Conservation (phyloP, 2,329 filamentous ascomycete genomes). For the Akanthomyces muscarius region DNA sequence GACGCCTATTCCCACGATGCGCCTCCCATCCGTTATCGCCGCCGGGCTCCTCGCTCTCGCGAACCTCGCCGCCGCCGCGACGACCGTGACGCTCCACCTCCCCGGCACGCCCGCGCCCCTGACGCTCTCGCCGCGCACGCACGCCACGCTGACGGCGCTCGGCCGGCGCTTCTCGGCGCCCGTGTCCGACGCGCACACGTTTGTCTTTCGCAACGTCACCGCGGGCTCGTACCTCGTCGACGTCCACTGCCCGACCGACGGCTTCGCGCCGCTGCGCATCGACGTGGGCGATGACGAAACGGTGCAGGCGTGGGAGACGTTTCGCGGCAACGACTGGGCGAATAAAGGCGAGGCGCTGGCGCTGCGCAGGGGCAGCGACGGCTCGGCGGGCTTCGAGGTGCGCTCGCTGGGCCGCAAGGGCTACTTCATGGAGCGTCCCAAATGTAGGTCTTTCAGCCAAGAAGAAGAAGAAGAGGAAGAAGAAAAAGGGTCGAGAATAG, state of each 20-base stretch:
- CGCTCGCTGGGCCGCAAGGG: conserved; percentile 60
- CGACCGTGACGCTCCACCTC: conserved; percentile 41
- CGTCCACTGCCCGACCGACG: conserved; percentile 68
- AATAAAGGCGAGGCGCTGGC: conserved; percentile 68
- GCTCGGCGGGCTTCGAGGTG: conserved; percentile 52
- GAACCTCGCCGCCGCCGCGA: conserved; percentile 28
- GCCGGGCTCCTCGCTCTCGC: conserved; percentile 35
- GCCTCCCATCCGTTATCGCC: conserved; percentile 27
- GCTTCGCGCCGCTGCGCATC: conserved; percentile 75
- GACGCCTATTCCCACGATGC: conserved; percentile 29
- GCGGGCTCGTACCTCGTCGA: conserved; percentile 77
- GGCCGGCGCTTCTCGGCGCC: conserved; percentile 48
- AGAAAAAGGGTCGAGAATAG: background rate
- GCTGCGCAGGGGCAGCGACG: conserved; percentile 36
- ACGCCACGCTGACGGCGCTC: conserved; percentile 54
- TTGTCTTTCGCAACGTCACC: conserved; percentile 70
- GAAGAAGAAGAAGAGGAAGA: background rate
- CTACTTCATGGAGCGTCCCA: conserved; percentile 71
- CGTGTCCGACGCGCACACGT: conserved; percentile 64
- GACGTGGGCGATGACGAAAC: conserved; percentile 30
- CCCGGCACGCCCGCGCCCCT: conserved; percentile 46
- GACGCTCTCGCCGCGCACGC: conserved; percentile 60
- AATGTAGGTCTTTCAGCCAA: conserved; percentile 55
- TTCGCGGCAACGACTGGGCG: conserved; percentile 82
- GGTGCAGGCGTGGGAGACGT: conserved; percentile 75